Evolutionary conservation across 345 rosid genomes (phyloP), one percentile per base, ranked within the genome.

Genomic region (Passiflora organensis): DNA sequence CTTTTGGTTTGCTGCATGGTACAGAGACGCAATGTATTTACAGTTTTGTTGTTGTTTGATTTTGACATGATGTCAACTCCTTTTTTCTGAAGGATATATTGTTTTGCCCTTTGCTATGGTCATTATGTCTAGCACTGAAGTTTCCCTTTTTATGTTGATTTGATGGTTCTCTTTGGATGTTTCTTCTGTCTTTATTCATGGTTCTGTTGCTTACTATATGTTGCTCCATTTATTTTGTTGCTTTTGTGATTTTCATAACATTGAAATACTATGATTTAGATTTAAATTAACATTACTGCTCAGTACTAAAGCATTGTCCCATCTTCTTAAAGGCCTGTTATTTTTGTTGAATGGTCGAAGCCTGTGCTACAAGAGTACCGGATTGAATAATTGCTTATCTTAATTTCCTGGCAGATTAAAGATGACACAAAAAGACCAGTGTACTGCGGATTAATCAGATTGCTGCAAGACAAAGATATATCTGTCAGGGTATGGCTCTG

Each of bases 341-440:
- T 1, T 24, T n/a, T 15, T 52, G 9, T 24, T 11, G 4, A 11
- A 5, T 1, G 32, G 25, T 14, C 8, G 39, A 38, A 21, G 22
- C 58, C 19, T 39, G 20, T 21, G 48, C 2, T 22, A 46, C 15
- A 20, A 13, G 14, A 37, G 39, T 42, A 50, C 17, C 18, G 25
- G 28, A 39, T 28, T 28, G 34, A 28, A 28, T 41, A 12, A 11
- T 60, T 51, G 66, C 47, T 80, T 59, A 66, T 68, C 55, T 63
- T 67, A 53, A 53, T 61, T 47, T 53, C 48, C 32, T 69, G 58
- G 71, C 87, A 93, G 99, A 76, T 93, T 62, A 86, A 86, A 72
- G 86, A 85, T 67, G 97, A 93, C 58, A 89, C 80, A 60, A 93
- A 83, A 66, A 80, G 97, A 64, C 74, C 84, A 52, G 95, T 89